Percentiles rank a stretch among this genome's conserved stretches.
Evolutionary conservation across 257 asterid species (phyloP).

Genomic region (Henckelia pumila): DNA sequence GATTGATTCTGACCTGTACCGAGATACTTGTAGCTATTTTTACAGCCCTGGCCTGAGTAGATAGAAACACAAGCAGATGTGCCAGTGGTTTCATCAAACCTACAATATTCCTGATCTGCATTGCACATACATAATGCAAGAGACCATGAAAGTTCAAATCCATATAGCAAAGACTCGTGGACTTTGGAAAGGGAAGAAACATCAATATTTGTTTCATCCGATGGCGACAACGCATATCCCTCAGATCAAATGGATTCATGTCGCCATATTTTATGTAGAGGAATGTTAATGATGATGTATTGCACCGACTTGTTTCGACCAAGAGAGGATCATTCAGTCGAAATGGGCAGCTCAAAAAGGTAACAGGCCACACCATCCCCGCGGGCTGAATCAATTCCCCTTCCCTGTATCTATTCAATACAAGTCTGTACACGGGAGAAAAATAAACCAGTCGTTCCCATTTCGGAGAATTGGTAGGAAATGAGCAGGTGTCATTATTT

Average conservation of each 20-base stretch:
- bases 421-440: neutral
- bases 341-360: slow-evolving; percentile 15
- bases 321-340: slow-evolving; percentile 7
- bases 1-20: no score
- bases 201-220: no score
- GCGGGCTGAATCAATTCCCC: no score
- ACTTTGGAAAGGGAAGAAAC: slow-evolving; percentile 24
- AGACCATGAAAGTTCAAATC: slow-evolving; percentile 32
- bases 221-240: no score
- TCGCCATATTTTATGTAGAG: slow-evolving; percentile 26
- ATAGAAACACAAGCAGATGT: no score
- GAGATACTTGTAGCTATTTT: neutral
- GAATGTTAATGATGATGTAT: neutral
- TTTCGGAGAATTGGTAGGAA: neutral
- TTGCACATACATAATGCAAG: neutral
- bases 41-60: no score
- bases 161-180: slow-evolving; percentile 27
- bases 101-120: neutral
- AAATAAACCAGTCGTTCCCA: neutral
- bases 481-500: slow-evolving; percentile 18
- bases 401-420: neutral
- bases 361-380: neutral
- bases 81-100: neutral
- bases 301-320: slow-evolving; percentile 15
- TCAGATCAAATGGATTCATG: neutral